Base-by-base conservation (phyloP, 306 rosid genomes). In the Pyrus bretschneideri region DNA sequence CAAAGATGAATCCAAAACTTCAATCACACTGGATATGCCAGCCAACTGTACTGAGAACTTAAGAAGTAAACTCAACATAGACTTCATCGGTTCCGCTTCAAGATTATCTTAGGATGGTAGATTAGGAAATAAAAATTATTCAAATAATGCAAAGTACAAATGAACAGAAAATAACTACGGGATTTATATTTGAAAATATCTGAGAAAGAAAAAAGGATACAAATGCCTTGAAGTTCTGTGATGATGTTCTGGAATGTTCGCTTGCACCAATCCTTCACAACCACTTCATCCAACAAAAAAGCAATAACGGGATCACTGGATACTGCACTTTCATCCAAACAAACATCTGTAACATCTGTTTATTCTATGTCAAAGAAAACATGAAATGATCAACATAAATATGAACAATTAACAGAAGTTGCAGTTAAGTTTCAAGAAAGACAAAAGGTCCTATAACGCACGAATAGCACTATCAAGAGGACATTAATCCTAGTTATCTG, bases 211-310 rank as follows among this genome's bases (percentile, higher is more conserved):
- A 60, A 25, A 46, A 88, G 99, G 97, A 93, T 93, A 96, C 99
- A 96, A 73, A 91, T 91, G 73, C 76, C 91, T 82, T 85, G 93
- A 38, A 96, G 89, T 75, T 93, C 94, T 76, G 80, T 75, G 76
- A 85, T 67, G 71, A 93, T 86, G 84, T 67, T 91, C 82, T 80
- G 84, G 83, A 85, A 96, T n/a, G 96, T 86, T 80, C 88, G 85
- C 87, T 88, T 91, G 86, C 99, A 96, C 99, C 99, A 96, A 80
- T 96, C 99, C 91, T 96, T 96, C 73, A 96, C 98, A 14, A 93
- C 99, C 79, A 91, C 97, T 88, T 96, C 99, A 86, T 96, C 99
- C 97, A 96, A 91, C 88, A 96, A 86, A 85, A 96, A 96, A 42
- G 99, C 99, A 78, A 93, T 80, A 81, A 91, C 93, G 63, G 99